Conservation (phyloP, 768 basidiomycete genomes). For the Leccinum sublutescens region DNA sequence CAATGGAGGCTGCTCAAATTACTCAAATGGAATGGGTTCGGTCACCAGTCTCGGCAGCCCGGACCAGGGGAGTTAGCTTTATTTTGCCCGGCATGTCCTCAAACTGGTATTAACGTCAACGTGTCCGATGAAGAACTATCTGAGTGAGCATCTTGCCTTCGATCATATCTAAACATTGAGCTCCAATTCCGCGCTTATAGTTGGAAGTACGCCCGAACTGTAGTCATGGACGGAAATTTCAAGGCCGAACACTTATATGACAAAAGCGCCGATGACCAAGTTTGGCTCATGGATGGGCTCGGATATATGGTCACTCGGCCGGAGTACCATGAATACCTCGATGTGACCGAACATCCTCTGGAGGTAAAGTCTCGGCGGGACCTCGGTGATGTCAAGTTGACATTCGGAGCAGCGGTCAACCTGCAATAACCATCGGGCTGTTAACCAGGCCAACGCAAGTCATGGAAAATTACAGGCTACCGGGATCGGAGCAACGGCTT, state of each 20-base stretch:
- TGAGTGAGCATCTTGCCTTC: too few species aligned
- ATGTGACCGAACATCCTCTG: neutral
- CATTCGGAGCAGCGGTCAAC: neutral
- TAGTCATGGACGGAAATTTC: neutral
- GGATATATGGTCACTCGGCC: neutral
- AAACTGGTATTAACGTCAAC: slow-evolving; percentile 7
- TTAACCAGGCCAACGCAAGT: neutral
- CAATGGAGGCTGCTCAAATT: neutral
- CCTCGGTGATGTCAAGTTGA: neutral
- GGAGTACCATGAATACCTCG: neutral
- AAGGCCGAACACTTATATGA: neutral
- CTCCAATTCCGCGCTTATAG: too few species aligned
- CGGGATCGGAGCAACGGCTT: neutral
- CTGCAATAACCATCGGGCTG: neutral
- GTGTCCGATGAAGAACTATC: neutral
- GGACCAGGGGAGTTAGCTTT: neutral
- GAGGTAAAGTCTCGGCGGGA: neutral
- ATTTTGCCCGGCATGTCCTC: slow-evolving; percentile 29
- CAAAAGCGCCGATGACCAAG: neutral
- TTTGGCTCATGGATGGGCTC: neutral
- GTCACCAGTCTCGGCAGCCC: neutral
- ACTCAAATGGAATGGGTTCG: neutral
- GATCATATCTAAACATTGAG: too few species aligned
- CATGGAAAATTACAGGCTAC: neutral
- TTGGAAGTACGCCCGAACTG: neutral